Percentiles rank a stretch among this genome's conserved stretches.
These are phyloP conservation scores for Capsicum pubescens DNA, from an alignment of 257 asterid genomes.

Conservation along the genomic window DNA sequence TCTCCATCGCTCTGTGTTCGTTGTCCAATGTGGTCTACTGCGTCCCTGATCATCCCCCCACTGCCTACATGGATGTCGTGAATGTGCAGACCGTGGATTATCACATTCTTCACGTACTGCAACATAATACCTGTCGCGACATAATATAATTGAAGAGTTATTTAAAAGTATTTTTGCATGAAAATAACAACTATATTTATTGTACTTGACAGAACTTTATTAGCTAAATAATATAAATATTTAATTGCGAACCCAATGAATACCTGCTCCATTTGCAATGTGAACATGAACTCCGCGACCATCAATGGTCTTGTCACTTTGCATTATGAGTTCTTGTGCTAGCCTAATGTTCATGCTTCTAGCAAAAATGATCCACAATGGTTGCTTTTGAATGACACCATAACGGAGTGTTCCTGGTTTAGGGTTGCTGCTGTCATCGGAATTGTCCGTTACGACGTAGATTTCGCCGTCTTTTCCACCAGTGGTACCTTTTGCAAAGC, in stretches of 20 bases:
- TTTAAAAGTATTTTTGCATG: too few species aligned
- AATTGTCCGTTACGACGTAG: constrained; percentile 66
- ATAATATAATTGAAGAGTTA: neutral
- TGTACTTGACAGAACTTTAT: too few species aligned
- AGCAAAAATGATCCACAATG: constrained; percentile 77
- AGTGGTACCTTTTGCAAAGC: constrained; percentile 67
- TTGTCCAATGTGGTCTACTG: constrained; percentile 59
- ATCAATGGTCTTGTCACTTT: constrained; percentile 81
- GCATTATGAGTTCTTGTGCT: constrained; percentile 60
- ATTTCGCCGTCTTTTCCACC: constrained; percentile 70
- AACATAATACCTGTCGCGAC: constrained; percentile 48
- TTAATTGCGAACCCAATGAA: neutral
- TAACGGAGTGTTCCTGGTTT: constrained; percentile 85
- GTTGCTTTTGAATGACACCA: constrained; percentile 74
- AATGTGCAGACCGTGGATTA: constrained; percentile 67
- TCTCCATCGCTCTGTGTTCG: constrained; percentile 80
- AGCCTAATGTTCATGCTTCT: constrained; percentile 63
- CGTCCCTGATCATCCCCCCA: constrained; percentile 70
- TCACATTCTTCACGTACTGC: constrained; percentile 66
- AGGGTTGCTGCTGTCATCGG: constrained; percentile 58
- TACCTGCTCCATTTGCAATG: constrained; percentile 70
- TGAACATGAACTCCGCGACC: constrained; percentile 70
- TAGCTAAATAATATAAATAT: too few species aligned
- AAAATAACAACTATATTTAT: too few species aligned
- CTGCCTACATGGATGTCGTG: constrained; percentile 46